Evolutionary conservation across 2,329 filamentous ascomycete species (phyloP).

Genomic region (Aspergillus pseudotamarii): DNA sequence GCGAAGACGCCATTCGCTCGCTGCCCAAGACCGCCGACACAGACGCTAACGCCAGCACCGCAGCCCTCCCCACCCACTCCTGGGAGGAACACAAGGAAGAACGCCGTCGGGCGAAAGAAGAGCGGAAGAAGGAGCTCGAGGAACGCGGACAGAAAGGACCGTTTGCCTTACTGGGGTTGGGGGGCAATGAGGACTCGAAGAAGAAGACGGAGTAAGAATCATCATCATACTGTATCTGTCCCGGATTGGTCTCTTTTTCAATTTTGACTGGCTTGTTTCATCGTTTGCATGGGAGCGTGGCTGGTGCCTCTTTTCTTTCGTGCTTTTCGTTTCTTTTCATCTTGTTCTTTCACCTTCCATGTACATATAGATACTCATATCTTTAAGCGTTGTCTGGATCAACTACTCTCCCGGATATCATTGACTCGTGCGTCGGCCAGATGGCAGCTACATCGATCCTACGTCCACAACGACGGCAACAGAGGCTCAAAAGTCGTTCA

Average conservation of each 20-base stretch:
- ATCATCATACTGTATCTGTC: background rate
- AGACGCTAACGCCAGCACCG: slow-evolving; percentile 23
- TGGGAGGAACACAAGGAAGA: slow-evolving; percentile 41
- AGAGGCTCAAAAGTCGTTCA: slow-evolving; percentile 7
- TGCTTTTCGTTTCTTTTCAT: background rate
- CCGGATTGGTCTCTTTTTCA: too few relatives aligned
- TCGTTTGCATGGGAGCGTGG: background rate
- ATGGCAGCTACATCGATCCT: background rate
- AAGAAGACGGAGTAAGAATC: slow-evolving; percentile 21
- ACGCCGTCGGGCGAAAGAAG: slow-evolving; percentile 30
- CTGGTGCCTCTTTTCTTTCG: background rate
- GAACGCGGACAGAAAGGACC: slow-evolving; percentile 19
- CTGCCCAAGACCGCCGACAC: slow-evolving; percentile 19
- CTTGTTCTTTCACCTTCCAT: background rate
- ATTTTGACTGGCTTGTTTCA: background rate
- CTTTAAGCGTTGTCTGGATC: background rate
- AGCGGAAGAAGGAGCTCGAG: slow-evolving; percentile 28
- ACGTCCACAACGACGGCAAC: background rate
- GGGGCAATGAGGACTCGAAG: slow-evolving; percentile 9
- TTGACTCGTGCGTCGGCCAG: too few relatives aligned
- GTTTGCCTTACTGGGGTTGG: slow-evolving; percentile 18
- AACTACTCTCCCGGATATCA: too few relatives aligned
- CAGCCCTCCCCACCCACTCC: slow-evolving; percentile 22
- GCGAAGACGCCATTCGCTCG: slow-evolving; percentile 55
- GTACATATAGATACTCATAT: background rate